phyloP scores from a whole-genome alignment of 1,284 basidiomycete species.

The Irpex sp. region DNA sequence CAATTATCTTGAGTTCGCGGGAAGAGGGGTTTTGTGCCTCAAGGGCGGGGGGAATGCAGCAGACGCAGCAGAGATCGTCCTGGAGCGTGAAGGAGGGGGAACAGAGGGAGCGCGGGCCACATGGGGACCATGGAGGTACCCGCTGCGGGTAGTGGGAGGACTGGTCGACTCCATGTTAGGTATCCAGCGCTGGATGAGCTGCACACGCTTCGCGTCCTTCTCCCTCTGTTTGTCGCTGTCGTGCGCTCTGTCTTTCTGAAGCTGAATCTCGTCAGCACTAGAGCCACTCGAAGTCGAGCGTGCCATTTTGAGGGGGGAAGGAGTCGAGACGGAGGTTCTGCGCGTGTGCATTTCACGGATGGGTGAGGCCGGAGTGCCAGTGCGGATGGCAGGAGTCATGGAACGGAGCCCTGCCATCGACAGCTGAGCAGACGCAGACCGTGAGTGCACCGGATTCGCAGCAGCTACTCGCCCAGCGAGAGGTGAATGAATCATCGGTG shows the following conservation, averaged over 20 bases:
- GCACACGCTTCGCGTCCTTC: slow-evolving; percentile 24
- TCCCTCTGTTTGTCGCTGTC: slow-evolving; percentile 23
- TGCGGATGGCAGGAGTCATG: slow-evolving; percentile 18
- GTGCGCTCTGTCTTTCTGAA: slow-evolving; percentile 19
- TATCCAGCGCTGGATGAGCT: slow-evolving; percentile 31
- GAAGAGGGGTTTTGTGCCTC: slow-evolving; percentile 29
- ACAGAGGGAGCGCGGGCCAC: slow-evolving; percentile 5
- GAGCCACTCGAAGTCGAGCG: slow-evolving; percentile 26
- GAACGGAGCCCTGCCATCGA: slow-evolving; percentile 19
- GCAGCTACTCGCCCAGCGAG: slow-evolving; percentile 15
- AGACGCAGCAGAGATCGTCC: slow-evolving; percentile 15
- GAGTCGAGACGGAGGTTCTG: slow-evolving; percentile 25
- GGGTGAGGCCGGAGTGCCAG: slow-evolving; percentile 21
- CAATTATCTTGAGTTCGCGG: slow-evolving; percentile 16
- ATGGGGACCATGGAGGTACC: slow-evolving; percentile 15
- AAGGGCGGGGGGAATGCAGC: slow-evolving; percentile 21
- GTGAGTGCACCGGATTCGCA: slow-evolving; percentile 14
- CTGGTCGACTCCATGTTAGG: slow-evolving; percentile 25
- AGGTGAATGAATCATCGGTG: slow-evolving; percentile 23
- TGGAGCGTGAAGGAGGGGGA: slow-evolving; percentile 12
- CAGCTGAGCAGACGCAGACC: slow-evolving; percentile 22
- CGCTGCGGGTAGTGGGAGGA: slow-evolving; percentile 19
- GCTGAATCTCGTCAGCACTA: slow-evolving; percentile 27
- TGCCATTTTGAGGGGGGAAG: slow-evolving; percentile 28
- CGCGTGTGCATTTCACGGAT: slow-evolving; percentile 17